Percentiles rank a stretch among this genome's conserved stretches.
These are phyloP conservation scores for Dictyostelium purpureum DNA, from an alignment of 78 protist species.

Conservation along the genomic window DNA sequence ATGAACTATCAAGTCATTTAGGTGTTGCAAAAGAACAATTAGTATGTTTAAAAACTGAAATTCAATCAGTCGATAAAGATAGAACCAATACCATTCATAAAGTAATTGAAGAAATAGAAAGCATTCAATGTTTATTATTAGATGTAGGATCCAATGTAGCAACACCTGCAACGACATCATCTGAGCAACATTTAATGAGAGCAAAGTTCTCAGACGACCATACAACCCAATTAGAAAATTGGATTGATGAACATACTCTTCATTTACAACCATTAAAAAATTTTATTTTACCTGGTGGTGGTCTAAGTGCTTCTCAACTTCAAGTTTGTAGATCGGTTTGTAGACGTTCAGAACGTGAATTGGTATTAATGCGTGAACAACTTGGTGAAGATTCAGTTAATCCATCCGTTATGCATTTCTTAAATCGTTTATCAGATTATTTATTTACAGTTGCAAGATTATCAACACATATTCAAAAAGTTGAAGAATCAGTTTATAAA, in stretches of 20 bases:
- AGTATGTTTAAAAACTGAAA: background rate
- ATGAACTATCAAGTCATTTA: slow-evolving; percentile 84
- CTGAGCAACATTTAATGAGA: background rate
- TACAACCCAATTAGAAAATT: slow-evolving; percentile 77
- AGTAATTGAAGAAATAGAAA: background rate
- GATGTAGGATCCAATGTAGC: slow-evolving; percentile 91
- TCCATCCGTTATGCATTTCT: slow-evolving; percentile 8
- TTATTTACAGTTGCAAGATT: slow-evolving; percentile 88
- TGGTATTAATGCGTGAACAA: slow-evolving; percentile 27
- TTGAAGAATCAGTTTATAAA: slow-evolving; percentile 60
- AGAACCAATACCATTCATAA: background rate
- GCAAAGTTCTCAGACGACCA: slow-evolving; percentile 35
- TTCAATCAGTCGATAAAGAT: background rate
- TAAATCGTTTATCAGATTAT: slow-evolving; percentile 89
- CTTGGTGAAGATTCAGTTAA: background rate
- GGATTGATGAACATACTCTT: slow-evolving; percentile 90
- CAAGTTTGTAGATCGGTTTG: slow-evolving; percentile 88
- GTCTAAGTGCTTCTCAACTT: slow-evolving; percentile 63
- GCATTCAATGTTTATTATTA: slow-evolving; percentile 82
- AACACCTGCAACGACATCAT: slow-evolving; percentile 81
- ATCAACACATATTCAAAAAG: slow-evolving; percentile 30
- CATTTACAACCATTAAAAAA: slow-evolving; percentile 81
- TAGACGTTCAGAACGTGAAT: slow-evolving; percentile 61
- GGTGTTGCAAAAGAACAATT: slow-evolving; percentile 41
- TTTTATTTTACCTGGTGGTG: slow-evolving; percentile 93